Base-by-base conservation (phyloP, 345 rosid genomes). In the Eucalyptus guilfoylei region DNA sequence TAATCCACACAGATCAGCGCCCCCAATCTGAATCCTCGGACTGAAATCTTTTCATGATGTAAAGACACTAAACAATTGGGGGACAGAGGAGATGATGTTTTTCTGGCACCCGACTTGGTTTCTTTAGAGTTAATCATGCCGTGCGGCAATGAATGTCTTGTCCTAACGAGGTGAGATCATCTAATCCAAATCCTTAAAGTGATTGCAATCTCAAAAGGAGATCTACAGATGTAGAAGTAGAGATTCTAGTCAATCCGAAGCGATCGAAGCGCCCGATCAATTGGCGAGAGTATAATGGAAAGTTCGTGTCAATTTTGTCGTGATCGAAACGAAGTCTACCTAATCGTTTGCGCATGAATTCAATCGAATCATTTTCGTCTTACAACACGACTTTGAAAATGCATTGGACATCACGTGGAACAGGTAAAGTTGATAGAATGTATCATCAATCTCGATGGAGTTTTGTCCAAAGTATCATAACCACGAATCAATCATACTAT, bases 351-450 rank as follows among this genome's bases (percentile, higher is more conserved):
- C 48, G 2, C 40, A 21, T 0, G 8, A 42, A 42, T 42, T 28
- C 48, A 62, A 87, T 15, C 28, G 14, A 37, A 14, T 60, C 49
- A 15, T 24, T 87, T 15, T 5, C 17, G 1, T 60, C 26, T 23
- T 11, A 1, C 23, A 48, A 13, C 40, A 30, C 14, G 6, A 28
- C 80, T 69, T 88, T 32, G 24, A 34, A 69, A 69, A 32, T 34
- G 24, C 2, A 0, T 0, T 15, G 23, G 40, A 1, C 76, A 8
- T 14, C 40, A n/a, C 1, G 11, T 15, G 12, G 2, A 55, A 5
- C 6, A 2, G 6, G 6, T 24, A 26, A 28, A 67, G 76, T 32
- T 0, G 40, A 32, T 15, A 4, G 3, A 55, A 24, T 4, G 13
- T 24, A 55, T 55, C 30, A 55, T 52, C 55, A 19, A 21, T 8